Evolutionary conservation across 1,139 yeast genomes (phyloP), one percentile per base, ranked within the genome.

Genomic region (Suhomyces bolitotheri): DNA sequence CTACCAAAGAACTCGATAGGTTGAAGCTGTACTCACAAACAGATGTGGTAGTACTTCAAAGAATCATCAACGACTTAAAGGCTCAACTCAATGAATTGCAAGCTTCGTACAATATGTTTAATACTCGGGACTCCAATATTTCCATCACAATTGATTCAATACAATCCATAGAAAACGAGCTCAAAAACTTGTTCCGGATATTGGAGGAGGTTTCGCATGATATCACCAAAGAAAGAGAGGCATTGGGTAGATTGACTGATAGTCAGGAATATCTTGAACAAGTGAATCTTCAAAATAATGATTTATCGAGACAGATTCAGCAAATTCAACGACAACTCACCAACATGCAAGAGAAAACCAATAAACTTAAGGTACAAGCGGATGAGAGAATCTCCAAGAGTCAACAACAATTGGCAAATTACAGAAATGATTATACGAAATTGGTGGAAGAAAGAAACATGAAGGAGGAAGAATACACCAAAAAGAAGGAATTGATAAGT

Each of bases 131-230:
- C 31, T 62, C 78, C 31, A 78, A 78, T 40, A 52, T 82, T 23
- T 63, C 75, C 3, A 62, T 71, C 2, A 74, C 92, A 0, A 64
- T 78, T 10, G 84, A 81, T 40, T 72, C 89, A 0, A 71, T 86
- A 39, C 73, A 71, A 33, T 53, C 62, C n/a, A 62, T 81, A 5
- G 77, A 78, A 35, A 72, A 65, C 41, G 87, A 81, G 41, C 55
- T 82, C 34, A 71, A 66, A 38, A 70, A 66, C 33, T 62, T 80
- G 25, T 62, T 73, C 34, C 68, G 73, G 37, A 61, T 77, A 4
- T 60, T 81, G 26, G 85, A 82, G 31, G 90, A 81, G 37, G 66
- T 82, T 12, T 66, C 71, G 25, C 59, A 60, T 21, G 88, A 79
- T 41, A 51, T 78, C 15, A 61, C 58, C 26, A 70, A 70, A 45